Evolutionary conservation across 2,329 filamentous ascomycete species (phyloP).

Genomic region (Nigrospora sphaerica): DNA sequence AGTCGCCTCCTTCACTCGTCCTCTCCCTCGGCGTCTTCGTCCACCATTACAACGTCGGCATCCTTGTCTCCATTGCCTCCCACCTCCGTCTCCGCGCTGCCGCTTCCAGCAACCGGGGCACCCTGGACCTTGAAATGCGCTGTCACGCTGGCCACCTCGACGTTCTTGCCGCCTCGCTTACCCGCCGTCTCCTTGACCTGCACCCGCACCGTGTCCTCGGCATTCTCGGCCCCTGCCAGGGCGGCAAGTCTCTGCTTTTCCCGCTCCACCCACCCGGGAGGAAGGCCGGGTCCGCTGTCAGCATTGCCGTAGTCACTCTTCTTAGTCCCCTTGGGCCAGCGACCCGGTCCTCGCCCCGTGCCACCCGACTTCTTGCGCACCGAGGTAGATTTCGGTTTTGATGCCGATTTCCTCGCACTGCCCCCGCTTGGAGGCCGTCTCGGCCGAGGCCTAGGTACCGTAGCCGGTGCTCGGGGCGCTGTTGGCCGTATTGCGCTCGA

Average conservation of each 20-base stretch:
- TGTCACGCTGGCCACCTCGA: constrained; percentile 10
- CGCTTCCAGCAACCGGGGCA: constrained; percentile 3
- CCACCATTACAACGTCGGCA: constrained; percentile 10
- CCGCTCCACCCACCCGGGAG: constrained; percentile 45
- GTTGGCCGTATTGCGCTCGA: constrained; percentile 25
- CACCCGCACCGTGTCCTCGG: constrained; percentile 25
- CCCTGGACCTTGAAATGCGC: constrained; percentile 12
- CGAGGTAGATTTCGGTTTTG: constrained; percentile 32
- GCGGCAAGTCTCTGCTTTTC: constrained; percentile 9
- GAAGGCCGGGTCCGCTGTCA: constrained; percentile 56
- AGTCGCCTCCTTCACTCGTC: constrained; percentile 3
- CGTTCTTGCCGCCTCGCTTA: constrained; percentile 20
- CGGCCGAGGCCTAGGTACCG: constrained; percentile 26
- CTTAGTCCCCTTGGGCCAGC: constrained; percentile 63
- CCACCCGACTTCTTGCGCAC: constrained; percentile 52
- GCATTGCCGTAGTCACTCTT: constrained; percentile 63
- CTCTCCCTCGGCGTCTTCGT: constrained; percentile 6
- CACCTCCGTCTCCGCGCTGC: constrained; percentile 2
- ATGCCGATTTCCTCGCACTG: constrained; percentile 22
- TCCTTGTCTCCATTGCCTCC: constrained; percentile 4
- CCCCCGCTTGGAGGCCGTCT: constrained; percentile 25
- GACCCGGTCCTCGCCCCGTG: constrained; percentile 56
- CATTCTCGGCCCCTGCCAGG: constrained; percentile 10
- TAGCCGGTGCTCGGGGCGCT: constrained; percentile 16
- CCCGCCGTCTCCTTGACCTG: constrained; percentile 26